Evolutionary conservation across 2,329 filamentous ascomycete species (phyloP), one percentile per base, ranked within the genome.

Genomic region (Xylaria sp.): DNA sequence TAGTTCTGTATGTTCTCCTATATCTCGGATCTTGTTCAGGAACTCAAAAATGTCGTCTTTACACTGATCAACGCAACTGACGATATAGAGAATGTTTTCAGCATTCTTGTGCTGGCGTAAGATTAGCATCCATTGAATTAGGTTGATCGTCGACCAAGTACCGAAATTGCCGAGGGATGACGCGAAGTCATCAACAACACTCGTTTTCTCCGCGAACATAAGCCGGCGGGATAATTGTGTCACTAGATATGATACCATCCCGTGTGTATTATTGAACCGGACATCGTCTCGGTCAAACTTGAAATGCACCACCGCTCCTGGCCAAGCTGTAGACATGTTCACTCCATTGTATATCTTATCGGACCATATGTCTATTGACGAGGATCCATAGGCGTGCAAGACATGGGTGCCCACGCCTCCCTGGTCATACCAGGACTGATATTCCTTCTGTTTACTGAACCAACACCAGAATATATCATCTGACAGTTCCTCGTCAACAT

Each of bases 61-160:
- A 31, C 49, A 53, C 21, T 53, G 35, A 21, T 53, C 49, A 31
- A 41, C 41, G 37, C 49, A 40, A 21, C 23, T 53, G 21, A 53
- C 5, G 9, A 53, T 29, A 23, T 41, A 53, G 4, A 29, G 10
- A 31, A 40, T 13, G 2, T 3, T 10, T 1, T 4, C 10, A 3
- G 15, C 23, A 3, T 11, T 2, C 6, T n/a, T 19, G 9, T 27
- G 8, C 7, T 40, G 49, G 4, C 19, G 49, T 15, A 53, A n/a
- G 4, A 35, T 38, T 25, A 37, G 33, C 6, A 51, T 7, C 17
- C 17, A 51, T 37, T 51, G 47, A 11, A 51, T 23, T 25, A 51
- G 19, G 31, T 51, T 31, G 11, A 17, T 17, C 10, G 47, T 51
- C 8, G 47, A 51, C 9, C 44, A 48, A 48, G 17, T 5, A 10